Base-by-base conservation (phyloP, 2,329 filamentous ascomycete genomes). In the Zelopaecilomyces penicillatus region DNA sequence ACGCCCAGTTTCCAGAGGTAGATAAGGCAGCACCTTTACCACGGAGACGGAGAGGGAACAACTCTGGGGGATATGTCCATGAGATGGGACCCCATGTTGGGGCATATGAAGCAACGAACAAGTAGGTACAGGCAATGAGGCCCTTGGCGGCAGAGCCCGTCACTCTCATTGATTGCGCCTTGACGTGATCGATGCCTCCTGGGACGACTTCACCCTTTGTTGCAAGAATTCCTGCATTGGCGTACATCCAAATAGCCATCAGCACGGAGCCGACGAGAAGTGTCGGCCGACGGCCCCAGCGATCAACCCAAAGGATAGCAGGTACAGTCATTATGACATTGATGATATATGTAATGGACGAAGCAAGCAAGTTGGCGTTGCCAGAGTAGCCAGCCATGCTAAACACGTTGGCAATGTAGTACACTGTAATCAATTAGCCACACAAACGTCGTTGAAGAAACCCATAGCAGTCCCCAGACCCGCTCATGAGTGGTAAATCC, bases 301-400 rank as follows among this genome's bases (percentile, higher is more conserved):
- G 71, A 54, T 93, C 86, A 54, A 90, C 76, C 67, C 71, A 90
- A 45, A 90, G 64, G 27, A 91, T 73, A 1, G 85, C 85, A 0
- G 85, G 83, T 3, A 90, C 61, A 0, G 87, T 91, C 80, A 87
- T 86, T 42, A 82, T 48, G 2, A 91, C 85, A 61, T 90, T 90
- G 69, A 91, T 87, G 54, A 89, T 73, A 50, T 79, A 79, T 52
- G 76, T 71, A 12, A 80, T 74, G 4, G 71, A 74, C 0, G 75
- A 76, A 1, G 74, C 75, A 39, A 76, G 66, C 7, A 79, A 61
- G 33, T 73, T 74, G 49, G 73, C 63, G 45, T 78, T 74, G 7
- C 64, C 62, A 8, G 41, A 46, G 43, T 67, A 66, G 0, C 65
- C 65, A 0, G 65, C 65, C 64, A 67, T 67, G 27, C 56, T 55